A percentile compares a stretch with the other conserved stretches of the same genome.
Evolutionary conservation across 2,329 filamentous ascomycete genomes (phyloP).

Genomic region (Aspergillus transmontanensis): DNA sequence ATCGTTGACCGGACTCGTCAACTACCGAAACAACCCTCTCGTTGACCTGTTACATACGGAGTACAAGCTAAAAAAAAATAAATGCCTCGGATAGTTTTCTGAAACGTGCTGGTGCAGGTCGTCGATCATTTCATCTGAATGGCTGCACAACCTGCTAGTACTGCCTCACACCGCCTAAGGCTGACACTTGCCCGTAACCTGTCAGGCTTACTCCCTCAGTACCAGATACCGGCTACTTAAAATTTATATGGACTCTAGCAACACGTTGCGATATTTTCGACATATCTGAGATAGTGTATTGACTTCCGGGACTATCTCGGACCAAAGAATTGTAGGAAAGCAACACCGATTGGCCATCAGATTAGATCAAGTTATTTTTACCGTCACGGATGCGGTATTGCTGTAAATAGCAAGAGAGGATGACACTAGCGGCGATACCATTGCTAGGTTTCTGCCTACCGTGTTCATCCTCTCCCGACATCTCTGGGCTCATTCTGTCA

Average conservation of each 20-base stretch:
- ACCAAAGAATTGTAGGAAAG: not conserved
- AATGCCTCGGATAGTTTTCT: not conserved
- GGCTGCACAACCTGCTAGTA: not conserved
- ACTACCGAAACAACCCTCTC: not conserved
- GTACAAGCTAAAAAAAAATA: not conserved
- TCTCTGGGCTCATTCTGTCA: constrained; percentile 30
- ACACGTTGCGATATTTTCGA: not conserved
- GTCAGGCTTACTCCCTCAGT: not conserved
- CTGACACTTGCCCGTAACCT: not conserved
- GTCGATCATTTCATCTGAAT: constrained; percentile 4
- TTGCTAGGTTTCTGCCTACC: constrained; percentile 22
- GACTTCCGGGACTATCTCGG: too few species aligned
- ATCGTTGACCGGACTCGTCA: not conserved
- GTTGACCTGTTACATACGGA: not conserved
- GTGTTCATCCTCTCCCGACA: constrained; percentile 9
- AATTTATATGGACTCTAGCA: not conserved
- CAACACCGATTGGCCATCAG: constrained; percentile 43
- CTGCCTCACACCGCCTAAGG: not conserved
- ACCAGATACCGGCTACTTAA: not conserved
- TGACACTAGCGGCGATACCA: constrained; percentile 24
- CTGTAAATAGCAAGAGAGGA: constrained; percentile 19
- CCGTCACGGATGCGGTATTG: constrained; percentile 46
- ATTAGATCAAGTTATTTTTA: constrained; percentile 64
- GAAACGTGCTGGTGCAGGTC: constrained; percentile 4
- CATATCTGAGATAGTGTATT: not conserved